phyloP scores from a whole-genome alignment of 257 asterid genomes.

The Solanum medicagineum region DNA sequence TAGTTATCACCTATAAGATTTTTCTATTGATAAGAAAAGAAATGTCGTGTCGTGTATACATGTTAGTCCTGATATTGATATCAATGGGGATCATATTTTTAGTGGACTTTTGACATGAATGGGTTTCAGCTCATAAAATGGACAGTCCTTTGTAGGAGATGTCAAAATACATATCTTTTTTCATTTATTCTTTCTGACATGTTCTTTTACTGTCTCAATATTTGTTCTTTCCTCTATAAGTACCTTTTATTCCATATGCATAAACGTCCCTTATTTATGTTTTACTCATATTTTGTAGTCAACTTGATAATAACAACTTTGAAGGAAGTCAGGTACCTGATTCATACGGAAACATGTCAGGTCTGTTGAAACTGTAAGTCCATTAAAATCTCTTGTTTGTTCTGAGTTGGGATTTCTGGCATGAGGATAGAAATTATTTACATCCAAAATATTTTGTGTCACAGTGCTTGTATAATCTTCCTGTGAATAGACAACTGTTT shows the following conservation, averaged over 20 bases:
- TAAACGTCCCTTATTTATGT: background rate
- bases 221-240: background rate
- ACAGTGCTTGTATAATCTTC: background rate
- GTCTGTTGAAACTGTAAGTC: slow-evolving; percentile 69
- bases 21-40: background rate
- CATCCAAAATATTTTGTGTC: background rate
- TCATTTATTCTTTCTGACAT: background rate
- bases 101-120: background rate
- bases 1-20: background rate
- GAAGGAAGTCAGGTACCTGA: slow-evolving; percentile 55
- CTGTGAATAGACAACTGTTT: background rate
- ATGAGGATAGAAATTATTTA: background rate
- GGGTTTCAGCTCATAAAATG: background rate
- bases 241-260: background rate
- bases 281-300: slow-evolving; percentile 38
- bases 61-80: background rate
- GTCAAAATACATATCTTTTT: background rate
- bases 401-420: background rate
- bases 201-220: background rate
- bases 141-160: background rate
- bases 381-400: background rate
- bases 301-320: slow-evolving; percentile 80
- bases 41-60: background rate
- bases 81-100: background rate
- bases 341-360: slow-evolving; percentile 61